phyloP scores from a whole-genome alignment of 140 eudicot species.

The Senecio squalidus region DNA sequence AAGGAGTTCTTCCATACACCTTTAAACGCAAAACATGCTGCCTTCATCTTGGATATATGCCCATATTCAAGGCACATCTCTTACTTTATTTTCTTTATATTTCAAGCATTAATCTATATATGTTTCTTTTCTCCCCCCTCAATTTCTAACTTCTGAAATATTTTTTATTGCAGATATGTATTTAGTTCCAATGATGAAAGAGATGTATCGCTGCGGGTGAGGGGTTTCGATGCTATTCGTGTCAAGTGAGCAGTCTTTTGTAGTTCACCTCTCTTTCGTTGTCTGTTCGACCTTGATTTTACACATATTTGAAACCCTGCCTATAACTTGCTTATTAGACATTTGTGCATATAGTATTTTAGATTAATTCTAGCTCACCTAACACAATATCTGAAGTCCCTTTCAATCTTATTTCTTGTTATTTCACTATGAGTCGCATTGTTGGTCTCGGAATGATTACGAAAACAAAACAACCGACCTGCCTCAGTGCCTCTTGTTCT shows the following conservation, averaged over 20 bases:
- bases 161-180: conserved; percentile 13
- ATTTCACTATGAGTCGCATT: no score
- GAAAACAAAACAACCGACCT: no score
- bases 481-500: no score
- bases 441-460: no score
- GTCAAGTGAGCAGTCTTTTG: conserved; percentile 46
- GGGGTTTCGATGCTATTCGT: conserved; percentile 34
- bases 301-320: no score
- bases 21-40: conserved; percentile 10
- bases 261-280: conserved; percentile 31
- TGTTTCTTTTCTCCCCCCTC: neutral
- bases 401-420: no score
- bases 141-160: neutral
- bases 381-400: no score
- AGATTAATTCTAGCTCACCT: no score
- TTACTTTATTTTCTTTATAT: neutral
- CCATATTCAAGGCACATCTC: conserved; percentile 12
- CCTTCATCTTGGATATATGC: neutral
- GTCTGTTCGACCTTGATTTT: conserved; percentile 50
- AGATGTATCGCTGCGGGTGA: conserved; percentile 27
- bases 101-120: neutral
- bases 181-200: neutral
- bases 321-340: no score
- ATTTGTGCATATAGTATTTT: no score
- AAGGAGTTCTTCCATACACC: conserved; percentile 7